A percentile compares a stretch with the other conserved stretches of the same genome.
These are phyloP conservation scores for Elaeis guineensis DNA, from an alignment of 176 grass and related monocot genomes.

Conservation along the genomic window DNA sequence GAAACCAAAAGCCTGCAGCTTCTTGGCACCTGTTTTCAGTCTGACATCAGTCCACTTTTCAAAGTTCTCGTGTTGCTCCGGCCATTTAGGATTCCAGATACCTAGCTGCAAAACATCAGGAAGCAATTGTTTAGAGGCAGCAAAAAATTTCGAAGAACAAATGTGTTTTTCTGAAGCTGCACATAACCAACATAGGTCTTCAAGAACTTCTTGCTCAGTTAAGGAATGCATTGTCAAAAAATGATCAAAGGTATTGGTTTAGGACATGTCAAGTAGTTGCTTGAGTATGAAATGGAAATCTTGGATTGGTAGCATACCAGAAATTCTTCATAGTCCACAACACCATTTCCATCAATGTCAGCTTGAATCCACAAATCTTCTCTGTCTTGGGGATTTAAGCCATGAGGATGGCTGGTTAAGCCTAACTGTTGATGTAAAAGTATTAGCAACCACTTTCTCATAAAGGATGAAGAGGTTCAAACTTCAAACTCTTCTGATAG, in stretches of 20 bases:
- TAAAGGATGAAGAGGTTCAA: slow-evolving; percentile 6
- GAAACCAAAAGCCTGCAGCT: slow-evolving; percentile 48
- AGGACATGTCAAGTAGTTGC: too few relatives aligned
- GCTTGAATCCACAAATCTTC: slow-evolving; percentile 60
- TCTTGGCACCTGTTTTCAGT: slow-evolving; percentile 5
- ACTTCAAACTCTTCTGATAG: neutral
- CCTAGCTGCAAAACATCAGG: slow-evolving; percentile 27
- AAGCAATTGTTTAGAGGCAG: slow-evolving; percentile 6
- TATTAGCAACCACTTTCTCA: slow-evolving; percentile 2
- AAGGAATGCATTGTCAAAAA: too few relatives aligned
- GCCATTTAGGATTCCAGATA: slow-evolving; percentile 52
- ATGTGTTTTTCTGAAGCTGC: neutral
- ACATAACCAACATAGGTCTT: too few relatives aligned
- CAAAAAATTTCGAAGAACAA: neutral
- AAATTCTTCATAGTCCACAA: slow-evolving; percentile 70
- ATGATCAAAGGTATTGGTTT: too few relatives aligned
- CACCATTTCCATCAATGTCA: slow-evolving; percentile 48
- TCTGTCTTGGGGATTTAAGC: slow-evolving; percentile 57
- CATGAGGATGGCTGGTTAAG: slow-evolving; percentile 44
- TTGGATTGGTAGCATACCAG: slow-evolving; percentile 24
- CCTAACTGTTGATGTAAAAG: slow-evolving; percentile 38
- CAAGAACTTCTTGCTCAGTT: too few relatives aligned
- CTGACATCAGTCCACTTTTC: slow-evolving; percentile 16
- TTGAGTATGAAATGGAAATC: too few relatives aligned
- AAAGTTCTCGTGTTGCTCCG: slow-evolving; percentile 24